Evolutionary conservation across 2,329 filamentous ascomycete genomes (phyloP).

Genomic region (Fusarium brachygibbosum): DNA sequence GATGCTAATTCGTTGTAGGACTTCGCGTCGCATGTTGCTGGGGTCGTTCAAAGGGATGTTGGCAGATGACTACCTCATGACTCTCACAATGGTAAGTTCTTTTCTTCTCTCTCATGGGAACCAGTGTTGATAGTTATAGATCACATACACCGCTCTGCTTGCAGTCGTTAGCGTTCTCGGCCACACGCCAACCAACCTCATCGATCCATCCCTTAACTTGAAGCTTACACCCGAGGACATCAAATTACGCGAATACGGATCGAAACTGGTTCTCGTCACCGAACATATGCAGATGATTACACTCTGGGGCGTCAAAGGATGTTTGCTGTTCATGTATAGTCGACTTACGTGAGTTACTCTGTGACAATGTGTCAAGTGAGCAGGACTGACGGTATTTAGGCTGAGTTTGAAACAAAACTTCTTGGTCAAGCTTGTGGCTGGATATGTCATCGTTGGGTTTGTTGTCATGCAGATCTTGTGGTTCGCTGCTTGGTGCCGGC

Average conservation of each 20-base stretch:
- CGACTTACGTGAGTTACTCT: slow-evolving; percentile 60
- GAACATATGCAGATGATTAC: slow-evolving; percentile 72
- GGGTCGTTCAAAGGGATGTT: slow-evolving; percentile 63
- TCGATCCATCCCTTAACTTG: slow-evolving; percentile 61
- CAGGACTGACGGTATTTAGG: slow-evolving; percentile 33
- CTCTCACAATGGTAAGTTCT: slow-evolving; percentile 61
- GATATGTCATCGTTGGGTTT: slow-evolving; percentile 59
- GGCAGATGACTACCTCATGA: slow-evolving; percentile 68
- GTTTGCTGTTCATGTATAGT: slow-evolving; percentile 66
- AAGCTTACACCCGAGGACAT: slow-evolving; percentile 61
- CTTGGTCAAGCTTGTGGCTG: slow-evolving; percentile 60
- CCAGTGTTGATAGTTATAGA: background rate
- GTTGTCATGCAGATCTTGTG: slow-evolving; percentile 65
- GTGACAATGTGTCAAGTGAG: fast-evolving
- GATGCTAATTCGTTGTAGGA: slow-evolving; percentile 40
- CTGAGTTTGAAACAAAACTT: slow-evolving; percentile 59
- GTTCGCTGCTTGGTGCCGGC: slow-evolving; percentile 65
- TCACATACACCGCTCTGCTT: slow-evolving; percentile 42
- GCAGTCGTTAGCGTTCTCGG: slow-evolving; percentile 44
- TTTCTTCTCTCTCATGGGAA: fast-evolving
- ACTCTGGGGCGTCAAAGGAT: slow-evolving; percentile 67
- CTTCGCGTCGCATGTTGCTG: slow-evolving; percentile 55
- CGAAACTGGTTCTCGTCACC: slow-evolving; percentile 72
- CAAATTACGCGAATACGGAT: slow-evolving; percentile 62
- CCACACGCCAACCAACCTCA: slow-evolving; percentile 68